phyloP scores from a whole-genome alignment of 495 filamentous ascomycete species.

The Penicillium angulare region DNA sequence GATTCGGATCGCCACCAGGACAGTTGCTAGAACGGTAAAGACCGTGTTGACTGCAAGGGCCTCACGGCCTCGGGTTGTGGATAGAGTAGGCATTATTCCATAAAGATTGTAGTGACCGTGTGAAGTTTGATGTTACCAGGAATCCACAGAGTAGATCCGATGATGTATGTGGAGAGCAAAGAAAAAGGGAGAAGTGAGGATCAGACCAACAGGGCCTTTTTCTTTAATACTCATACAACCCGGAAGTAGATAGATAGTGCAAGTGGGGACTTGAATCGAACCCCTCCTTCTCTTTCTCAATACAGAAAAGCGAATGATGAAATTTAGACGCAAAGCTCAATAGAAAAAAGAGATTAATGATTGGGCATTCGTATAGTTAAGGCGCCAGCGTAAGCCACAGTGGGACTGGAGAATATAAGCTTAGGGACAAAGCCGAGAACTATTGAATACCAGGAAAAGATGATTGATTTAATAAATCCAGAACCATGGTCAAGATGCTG shows the following conservation, averaged over 20 bases:
- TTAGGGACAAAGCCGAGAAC: background rate
- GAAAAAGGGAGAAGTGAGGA: background rate
- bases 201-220: slow-evolving; percentile 10
- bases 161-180: background rate
- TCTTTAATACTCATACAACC: slow-evolving; percentile 10
- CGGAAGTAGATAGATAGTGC: background rate
- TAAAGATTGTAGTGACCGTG: background rate
- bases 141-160: slow-evolving; percentile 3
- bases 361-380: background rate
- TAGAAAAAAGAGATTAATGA: background rate
- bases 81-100: slow-evolving; percentile 30
- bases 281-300: background rate
- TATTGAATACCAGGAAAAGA: slow-evolving; percentile 1
- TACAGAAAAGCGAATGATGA: background rate
- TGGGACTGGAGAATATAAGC: slow-evolving; percentile 11
- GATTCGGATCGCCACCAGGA: slow-evolving; percentile 29
- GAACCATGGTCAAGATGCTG: background rate
- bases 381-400: background rate
- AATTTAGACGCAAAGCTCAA: background rate
- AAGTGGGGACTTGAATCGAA: background rate
- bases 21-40: slow-evolving; percentile 33
- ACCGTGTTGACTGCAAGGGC: slow-evolving; percentile 30
- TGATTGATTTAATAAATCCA: background rate
- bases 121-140: background rate
- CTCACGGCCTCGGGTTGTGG: slow-evolving; percentile 27